These are phyloP conservation scores for Neurospora pannonica DNA, from an alignment of 495 filamentous ascomycete genomes.

Conservation along the genomic window DNA sequence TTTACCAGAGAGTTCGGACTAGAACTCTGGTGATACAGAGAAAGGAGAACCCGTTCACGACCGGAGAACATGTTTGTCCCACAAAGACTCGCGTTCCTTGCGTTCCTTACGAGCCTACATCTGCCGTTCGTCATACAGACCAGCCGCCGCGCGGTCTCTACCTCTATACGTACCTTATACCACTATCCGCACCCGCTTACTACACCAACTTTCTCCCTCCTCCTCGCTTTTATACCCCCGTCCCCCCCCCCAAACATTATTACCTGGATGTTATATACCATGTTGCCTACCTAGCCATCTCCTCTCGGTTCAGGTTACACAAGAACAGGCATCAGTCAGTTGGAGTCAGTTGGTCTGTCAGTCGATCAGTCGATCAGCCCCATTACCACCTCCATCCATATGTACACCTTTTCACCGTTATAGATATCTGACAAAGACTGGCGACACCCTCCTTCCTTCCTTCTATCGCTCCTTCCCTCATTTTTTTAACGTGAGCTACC, in stretches of 20 bases:
- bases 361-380: neutral
- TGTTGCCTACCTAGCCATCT: neutral
- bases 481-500: too few relatives aligned
- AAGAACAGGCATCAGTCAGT: neutral
- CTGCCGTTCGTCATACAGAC: neutral
- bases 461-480: too few relatives aligned
- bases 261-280: neutral
- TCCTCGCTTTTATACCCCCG: neutral
- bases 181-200: too few relatives aligned
- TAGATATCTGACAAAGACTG: neutral
- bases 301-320: neutral
- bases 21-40: neutral
- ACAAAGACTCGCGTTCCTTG: neutral
- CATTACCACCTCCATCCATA: neutral
- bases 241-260: neutral
- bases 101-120: neutral
- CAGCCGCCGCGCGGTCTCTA: neutral
- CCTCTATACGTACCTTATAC: too few relatives aligned
- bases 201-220: neutral
- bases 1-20: neutral
- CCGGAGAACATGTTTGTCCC: neutral
- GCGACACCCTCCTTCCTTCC: neutral
- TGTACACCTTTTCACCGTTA: neutral
- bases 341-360: neutral
- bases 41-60: neutral